Percentiles rank a stretch among this genome's conserved stretches.
Conservation (phyloP, 2,329 filamentous ascomycete genomes). For the Ascomycota sp. region DNA sequence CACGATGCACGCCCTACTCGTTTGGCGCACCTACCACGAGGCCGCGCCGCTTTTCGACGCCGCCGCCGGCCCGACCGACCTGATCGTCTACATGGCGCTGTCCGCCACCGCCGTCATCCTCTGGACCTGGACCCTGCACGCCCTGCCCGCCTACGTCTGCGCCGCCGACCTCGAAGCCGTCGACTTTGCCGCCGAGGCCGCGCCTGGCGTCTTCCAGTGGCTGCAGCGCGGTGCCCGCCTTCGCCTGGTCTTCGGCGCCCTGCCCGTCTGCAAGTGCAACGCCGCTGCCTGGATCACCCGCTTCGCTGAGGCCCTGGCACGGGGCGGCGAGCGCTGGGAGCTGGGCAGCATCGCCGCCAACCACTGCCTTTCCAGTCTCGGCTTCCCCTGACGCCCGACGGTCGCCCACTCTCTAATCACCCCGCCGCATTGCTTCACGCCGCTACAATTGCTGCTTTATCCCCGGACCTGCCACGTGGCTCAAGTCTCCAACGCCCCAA, state of each 20-base stretch:
- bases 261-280: conserved; percentile 4
- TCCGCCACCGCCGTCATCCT: conserved; percentile 12
- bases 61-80: conserved; percentile 8
- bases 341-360: conserved; percentile 2
- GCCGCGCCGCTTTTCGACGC: conserved; percentile 1
- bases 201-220: conserved; percentile 10
- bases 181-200: conserved; percentile 10
- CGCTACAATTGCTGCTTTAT: too few relatives aligned
- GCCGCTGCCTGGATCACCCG: conserved; percentile 2
- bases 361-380: conserved; percentile 2
- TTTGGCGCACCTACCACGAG: conserved; percentile 10
- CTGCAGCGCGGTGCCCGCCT: conserved; percentile 5
- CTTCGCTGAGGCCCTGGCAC: conserved; percentile 4
- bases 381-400: background rate
- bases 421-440: too few relatives aligned
- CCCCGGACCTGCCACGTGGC: too few relatives aligned
- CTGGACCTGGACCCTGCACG: conserved; percentile 15
- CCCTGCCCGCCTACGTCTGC: conserved; percentile 9
- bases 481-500: too few relatives aligned
- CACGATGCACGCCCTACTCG: conserved; percentile 11
- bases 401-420: background rate
- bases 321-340: conserved; percentile 4
- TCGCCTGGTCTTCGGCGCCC: conserved; percentile 2
- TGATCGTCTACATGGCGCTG: conserved; percentile 13
- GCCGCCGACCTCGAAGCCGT: too few relatives aligned